Percentiles rank a stretch among this genome's conserved stretches.
Evolutionary conservation across 208 protist species (phyloP).

Genomic region (Giardia muris): DNA sequence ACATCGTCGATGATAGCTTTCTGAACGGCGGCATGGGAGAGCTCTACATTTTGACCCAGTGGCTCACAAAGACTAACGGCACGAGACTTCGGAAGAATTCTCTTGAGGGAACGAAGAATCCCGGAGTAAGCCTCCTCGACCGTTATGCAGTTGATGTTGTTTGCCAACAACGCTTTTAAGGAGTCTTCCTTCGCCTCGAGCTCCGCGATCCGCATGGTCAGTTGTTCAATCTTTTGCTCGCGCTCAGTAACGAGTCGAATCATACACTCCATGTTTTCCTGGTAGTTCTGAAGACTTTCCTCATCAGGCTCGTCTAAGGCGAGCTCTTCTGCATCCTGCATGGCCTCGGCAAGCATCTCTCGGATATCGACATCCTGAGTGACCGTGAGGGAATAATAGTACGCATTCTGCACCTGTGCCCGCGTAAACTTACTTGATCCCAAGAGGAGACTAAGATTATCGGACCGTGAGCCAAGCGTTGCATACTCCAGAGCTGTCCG

Average conservation of each 20-base stretch:
- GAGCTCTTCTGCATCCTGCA: not conserved
- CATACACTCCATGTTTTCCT: not conserved
- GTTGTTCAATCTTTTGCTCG: not conserved
- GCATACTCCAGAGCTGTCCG: not conserved
- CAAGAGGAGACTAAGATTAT: not conserved
- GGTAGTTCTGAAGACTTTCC: not conserved
- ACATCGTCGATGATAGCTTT: too few species aligned
- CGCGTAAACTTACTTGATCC: not conserved
- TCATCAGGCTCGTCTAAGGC: not conserved
- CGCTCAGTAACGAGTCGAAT: not conserved
- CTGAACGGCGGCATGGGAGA: too few species aligned
- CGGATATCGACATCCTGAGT: not conserved
- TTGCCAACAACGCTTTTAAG: not conserved
- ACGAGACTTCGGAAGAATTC: too few species aligned
- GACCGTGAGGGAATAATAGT: not conserved
- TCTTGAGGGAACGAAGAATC: too few species aligned
- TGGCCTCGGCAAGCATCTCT: not conserved
- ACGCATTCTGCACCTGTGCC: not conserved
- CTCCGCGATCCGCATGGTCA: not conserved
- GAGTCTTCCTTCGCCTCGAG: not conserved
- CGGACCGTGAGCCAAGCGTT: not conserved
- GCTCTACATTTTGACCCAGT: too few species aligned
- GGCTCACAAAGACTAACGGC: too few species aligned
- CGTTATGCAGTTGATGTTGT: too few species aligned
- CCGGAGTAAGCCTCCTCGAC: too few species aligned